Percentiles rank a stretch among this genome's conserved stretches.
Evolutionary conservation across 1,139 yeast genomes (phyloP).

Genomic region (Trichomonascaceae sp.): DNA sequence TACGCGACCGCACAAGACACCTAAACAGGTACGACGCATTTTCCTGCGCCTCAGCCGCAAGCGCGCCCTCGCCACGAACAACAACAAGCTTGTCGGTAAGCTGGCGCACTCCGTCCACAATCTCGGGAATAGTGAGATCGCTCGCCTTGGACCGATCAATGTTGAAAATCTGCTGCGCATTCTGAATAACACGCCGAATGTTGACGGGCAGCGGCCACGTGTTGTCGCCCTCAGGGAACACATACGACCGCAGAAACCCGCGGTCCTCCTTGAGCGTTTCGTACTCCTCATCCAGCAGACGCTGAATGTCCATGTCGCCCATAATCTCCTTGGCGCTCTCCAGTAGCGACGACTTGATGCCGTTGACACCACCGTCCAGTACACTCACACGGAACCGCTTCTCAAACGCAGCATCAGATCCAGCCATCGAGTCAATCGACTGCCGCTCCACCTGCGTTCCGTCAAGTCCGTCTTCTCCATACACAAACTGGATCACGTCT

Average conservation of each 20-base stretch:
- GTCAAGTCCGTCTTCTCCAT: constrained; percentile 99
- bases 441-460: constrained; percentile 97
- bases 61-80: constrained; percentile 67
- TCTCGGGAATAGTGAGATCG: constrained; percentile 74
- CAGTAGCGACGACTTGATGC: constrained; percentile 57
- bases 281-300: constrained; percentile 71
- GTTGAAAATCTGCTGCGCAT: constrained; percentile 94
- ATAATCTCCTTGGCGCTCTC: constrained; percentile 86
- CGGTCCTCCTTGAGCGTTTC: constrained; percentile 68
- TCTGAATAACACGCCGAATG: constrained; percentile 90
- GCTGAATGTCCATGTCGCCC: constrained; percentile 81
- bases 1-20: constrained; percentile 81
- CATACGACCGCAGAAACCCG: constrained; percentile 57
- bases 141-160: constrained; percentile 84
- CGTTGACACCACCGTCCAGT: constrained; percentile 43
- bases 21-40: constrained; percentile 88
- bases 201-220: constrained; percentile 98
- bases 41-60: constrained; percentile 75
- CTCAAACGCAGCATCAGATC: constrained; percentile 74
- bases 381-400: constrained; percentile 78
- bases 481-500: constrained; percentile 87
- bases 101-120: constrained; percentile 59
- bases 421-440: constrained; percentile 92
- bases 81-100: constrained; percentile 59
- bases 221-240: constrained; percentile 86